These are phyloP conservation scores for Ogataea salicorniae DNA, from an alignment of 805 yeast species.

Conservation along the genomic window DNA sequence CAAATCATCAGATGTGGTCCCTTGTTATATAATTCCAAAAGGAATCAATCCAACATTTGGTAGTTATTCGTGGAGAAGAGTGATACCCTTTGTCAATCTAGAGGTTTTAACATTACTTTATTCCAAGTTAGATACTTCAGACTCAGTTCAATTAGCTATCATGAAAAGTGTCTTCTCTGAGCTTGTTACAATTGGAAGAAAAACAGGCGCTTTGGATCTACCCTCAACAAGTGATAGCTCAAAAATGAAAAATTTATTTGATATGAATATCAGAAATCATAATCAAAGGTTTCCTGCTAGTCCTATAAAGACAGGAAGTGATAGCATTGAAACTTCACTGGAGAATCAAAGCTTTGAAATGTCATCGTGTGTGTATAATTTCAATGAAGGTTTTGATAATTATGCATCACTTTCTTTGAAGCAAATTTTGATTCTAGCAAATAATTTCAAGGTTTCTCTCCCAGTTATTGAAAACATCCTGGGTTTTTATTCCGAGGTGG, in stretches of 20 bases:
- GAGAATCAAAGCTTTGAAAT: constrained; percentile 7
- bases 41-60: constrained; percentile 24
- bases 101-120: constrained; percentile 20
- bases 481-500: constrained; percentile 19
- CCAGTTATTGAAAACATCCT: constrained; percentile 21
- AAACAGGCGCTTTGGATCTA: constrained; percentile 22
- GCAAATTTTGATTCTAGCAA: constrained; percentile 17
- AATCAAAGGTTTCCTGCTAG: constrained; percentile 18
- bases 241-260: constrained; percentile 12
- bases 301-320: constrained; percentile 8
- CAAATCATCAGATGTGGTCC: constrained; percentile 22
- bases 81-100: constrained; percentile 23
- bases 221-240: constrained; percentile 18
- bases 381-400: constrained; percentile 15
- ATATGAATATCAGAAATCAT: constrained; percentile 17
- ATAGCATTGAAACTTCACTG: constrained; percentile 1
- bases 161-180: constrained; percentile 21
- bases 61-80: constrained; percentile 26
- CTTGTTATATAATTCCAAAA: constrained; percentile 21
- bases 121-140: constrained; percentile 11
- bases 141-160: constrained; percentile 5
- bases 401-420: constrained; percentile 15
- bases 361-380: constrained; percentile 19
- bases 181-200: constrained; percentile 18
- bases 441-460: constrained; percentile 5